Conservation (phyloP, 2,329 filamentous ascomycete genomes). For the Aspergillus sp. region DNA sequence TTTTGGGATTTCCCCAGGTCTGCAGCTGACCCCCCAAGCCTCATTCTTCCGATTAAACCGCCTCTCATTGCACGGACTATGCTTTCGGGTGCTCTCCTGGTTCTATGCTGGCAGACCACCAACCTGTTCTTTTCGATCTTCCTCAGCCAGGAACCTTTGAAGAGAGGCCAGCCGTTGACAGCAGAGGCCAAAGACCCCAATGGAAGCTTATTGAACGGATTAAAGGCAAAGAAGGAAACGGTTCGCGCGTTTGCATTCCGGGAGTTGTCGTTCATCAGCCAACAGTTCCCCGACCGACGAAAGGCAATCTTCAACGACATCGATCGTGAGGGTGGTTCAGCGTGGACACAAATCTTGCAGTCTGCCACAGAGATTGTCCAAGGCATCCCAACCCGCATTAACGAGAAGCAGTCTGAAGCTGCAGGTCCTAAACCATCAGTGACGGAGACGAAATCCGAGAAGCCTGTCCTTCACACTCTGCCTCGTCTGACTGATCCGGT, state of each 20-base stretch:
- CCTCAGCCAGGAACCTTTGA: slow-evolving; percentile 76
- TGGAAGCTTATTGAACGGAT: slow-evolving; percentile 78
- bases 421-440: slow-evolving; percentile 32
- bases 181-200: slow-evolving; percentile 87
- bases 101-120: slow-evolving; percentile 72
- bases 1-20: slow-evolving; percentile 75
- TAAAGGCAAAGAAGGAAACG: slow-evolving; percentile 79
- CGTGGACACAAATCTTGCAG: slow-evolving; percentile 76
- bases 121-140: slow-evolving; percentile 79
- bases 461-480: slow-evolving; percentile 44
- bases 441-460: slow-evolving; percentile 43
- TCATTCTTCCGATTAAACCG: slow-evolving; percentile 57
- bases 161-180: slow-evolving; percentile 80
- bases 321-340: slow-evolving; percentile 73
- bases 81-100: slow-evolving; percentile 65
- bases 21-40: slow-evolving; percentile 57
- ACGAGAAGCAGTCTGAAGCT: slow-evolving; percentile 55
- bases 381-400: slow-evolving; percentile 66
- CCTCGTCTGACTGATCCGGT: slow-evolving; percentile 52
- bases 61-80: slow-evolving; percentile 58
- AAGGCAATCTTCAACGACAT: slow-evolving; percentile 84
- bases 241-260: slow-evolving; percentile 84
- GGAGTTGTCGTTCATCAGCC: slow-evolving; percentile 80
- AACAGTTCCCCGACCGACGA: slow-evolving; percentile 71
- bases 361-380: slow-evolving; percentile 70